A percentile compares a stretch with the other conserved stretches of the same genome.
phyloP scores from a whole-genome alignment of 2,329 filamentous ascomycete genomes.

The Fonsecaea multimorphosa region DNA sequence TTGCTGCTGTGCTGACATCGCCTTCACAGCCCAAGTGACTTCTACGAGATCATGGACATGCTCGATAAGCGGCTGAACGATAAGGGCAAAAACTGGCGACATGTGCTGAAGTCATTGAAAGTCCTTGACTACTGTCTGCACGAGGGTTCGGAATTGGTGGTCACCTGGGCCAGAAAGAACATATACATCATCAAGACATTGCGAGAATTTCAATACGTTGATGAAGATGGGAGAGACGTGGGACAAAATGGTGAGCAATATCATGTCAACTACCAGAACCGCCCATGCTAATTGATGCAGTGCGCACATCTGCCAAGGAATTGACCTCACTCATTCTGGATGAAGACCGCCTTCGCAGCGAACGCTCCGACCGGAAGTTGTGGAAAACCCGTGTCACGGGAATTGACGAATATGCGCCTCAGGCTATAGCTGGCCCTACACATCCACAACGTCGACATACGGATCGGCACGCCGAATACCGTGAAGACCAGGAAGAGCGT shows the following conservation, averaged over 20 bases:
- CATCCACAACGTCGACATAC: slow-evolving; percentile 47
- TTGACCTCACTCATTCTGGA: slow-evolving; percentile 89
- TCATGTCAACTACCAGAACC: not conserved
- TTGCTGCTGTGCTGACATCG: slow-evolving; percentile 26
- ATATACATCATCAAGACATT: slow-evolving; percentile 99
- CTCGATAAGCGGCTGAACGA: slow-evolving; percentile 97
- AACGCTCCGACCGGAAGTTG: slow-evolving; percentile 86
- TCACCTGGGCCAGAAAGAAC: slow-evolving; percentile 97
- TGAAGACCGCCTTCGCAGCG: slow-evolving; percentile 87
- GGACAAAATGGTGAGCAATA: slow-evolving; percentile 82
- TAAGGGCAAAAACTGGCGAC: slow-evolving; percentile 99
- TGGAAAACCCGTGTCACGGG: slow-evolving; percentile 98
- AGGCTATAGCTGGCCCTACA: slow-evolving; percentile 50
- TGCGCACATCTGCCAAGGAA: slow-evolving; percentile 94
- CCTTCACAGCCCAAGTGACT: slow-evolving; percentile 79
- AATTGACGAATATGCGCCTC: slow-evolving; percentile 76
- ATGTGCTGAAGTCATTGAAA: slow-evolving; percentile 96
- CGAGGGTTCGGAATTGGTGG: slow-evolving; percentile 93
- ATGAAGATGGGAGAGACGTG: slow-evolving; percentile 93
- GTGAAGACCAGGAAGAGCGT: slow-evolving; percentile 73
- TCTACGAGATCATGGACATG: slow-evolving; percentile 99
- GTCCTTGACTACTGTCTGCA: slow-evolving; percentile 98
- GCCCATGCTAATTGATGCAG: slow-evolving; percentile 56
- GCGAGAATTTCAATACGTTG: slow-evolving; percentile 94
- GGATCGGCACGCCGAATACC: slow-evolving; percentile 70